Evolutionary conservation across 345 rosid species (phyloP).

Genomic region (Salix udensis): DNA sequence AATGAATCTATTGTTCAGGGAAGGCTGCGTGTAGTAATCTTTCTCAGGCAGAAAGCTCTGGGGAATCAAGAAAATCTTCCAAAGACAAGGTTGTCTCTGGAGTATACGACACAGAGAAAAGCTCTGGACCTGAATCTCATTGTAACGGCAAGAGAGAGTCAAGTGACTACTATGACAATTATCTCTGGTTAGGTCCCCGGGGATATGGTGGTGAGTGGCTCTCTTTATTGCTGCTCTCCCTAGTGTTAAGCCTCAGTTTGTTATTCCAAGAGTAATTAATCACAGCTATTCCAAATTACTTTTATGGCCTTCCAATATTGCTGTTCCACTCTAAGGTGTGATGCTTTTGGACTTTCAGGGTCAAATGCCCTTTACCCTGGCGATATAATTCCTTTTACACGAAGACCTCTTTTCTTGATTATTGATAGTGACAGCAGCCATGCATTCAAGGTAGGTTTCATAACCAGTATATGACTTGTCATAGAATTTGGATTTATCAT

Average conservation of each 20-base stretch:
- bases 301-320: not conserved
- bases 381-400: constrained; percentile 89
- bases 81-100: constrained; percentile 51
- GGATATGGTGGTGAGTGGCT: constrained; percentile 60
- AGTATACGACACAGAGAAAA: constrained; percentile 47
- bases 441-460: constrained; percentile 99
- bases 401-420: constrained; percentile 89
- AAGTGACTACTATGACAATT: constrained; percentile 40
- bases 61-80: constrained; percentile 57
- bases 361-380: constrained; percentile 76
- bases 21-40: constrained; percentile 40
- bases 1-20: constrained; percentile 44
- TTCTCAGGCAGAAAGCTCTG: constrained; percentile 44
- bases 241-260: not conserved
- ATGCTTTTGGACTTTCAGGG: constrained; percentile 44
- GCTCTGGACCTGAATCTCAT: constrained; percentile 40
- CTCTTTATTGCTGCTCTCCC: not conserved
- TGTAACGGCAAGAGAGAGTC: constrained; percentile 50
- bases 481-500: constrained; percentile 10
- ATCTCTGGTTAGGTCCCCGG: constrained; percentile 76
- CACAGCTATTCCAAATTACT: not conserved
- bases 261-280: not conserved
- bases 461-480: constrained; percentile 43
- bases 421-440: constrained; percentile 95
- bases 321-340: not conserved